phyloP scores from a whole-genome alignment of 345 rosid species.

The Alliaria petiolata region DNA sequence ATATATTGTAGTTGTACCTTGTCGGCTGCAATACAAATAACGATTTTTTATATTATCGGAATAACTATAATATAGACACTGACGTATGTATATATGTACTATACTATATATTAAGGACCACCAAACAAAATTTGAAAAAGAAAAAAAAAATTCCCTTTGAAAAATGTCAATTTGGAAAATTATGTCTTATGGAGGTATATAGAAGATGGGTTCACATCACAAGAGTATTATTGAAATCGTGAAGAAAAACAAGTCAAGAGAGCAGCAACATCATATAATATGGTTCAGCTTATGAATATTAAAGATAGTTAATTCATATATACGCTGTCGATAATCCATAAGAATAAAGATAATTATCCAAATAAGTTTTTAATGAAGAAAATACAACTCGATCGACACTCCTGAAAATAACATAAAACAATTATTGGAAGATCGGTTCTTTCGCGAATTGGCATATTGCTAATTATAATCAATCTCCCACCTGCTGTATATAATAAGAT shows the following conservation, averaged over 20 bases:
- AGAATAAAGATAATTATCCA: slow-evolving; percentile 20
- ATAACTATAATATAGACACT: background rate
- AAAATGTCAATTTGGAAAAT: no score
- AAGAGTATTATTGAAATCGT: slow-evolving; percentile 22
- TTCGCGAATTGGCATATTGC: no score
- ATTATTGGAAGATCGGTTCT: slow-evolving; percentile 14
- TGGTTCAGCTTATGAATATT: background rate
- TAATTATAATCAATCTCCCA: slow-evolving; percentile 16
- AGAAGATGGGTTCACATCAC: slow-evolving; percentile 31
- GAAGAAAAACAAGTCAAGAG: slow-evolving; percentile 33
- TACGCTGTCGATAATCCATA: no score
- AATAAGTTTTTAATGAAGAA: background rate
- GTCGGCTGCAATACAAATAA: background rate
- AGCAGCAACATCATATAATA: slow-evolving; percentile 26
- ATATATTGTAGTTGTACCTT: background rate
- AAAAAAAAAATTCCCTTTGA: background rate
- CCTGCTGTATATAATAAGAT: background rate
- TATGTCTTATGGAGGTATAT: background rate
- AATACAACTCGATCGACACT: slow-evolving; percentile 13
- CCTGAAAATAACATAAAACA: slow-evolving; percentile 23
- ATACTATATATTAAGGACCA: slow-evolving; percentile 2
- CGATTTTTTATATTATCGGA: background rate
- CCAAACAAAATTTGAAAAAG: background rate
- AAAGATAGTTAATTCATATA: no score
- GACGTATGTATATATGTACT: background rate